A percentile compares a stretch with the other conserved stretches of the same genome.
Evolutionary conservation across 2,329 filamentous ascomycete genomes (phyloP).

Genomic region (Arthrinium puccinioides): DNA sequence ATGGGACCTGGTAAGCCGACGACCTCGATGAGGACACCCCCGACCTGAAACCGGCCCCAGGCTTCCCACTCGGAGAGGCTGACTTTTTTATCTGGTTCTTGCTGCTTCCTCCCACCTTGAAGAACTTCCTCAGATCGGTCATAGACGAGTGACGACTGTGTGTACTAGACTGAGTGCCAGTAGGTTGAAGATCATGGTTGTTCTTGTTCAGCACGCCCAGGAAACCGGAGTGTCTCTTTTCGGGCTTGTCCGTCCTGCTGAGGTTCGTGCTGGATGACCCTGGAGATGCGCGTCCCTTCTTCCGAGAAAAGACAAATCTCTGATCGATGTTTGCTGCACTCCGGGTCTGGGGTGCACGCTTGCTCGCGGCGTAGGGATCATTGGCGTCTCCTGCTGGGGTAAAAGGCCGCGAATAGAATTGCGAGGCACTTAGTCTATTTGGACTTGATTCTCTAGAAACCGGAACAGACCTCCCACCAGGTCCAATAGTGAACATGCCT

Average conservation of each 20-base stretch:
- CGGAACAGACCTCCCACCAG: conserved; percentile 40
- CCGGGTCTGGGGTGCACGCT: conserved; percentile 62
- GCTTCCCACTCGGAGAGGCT: conserved; percentile 54
- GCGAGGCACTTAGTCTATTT: conserved; percentile 47
- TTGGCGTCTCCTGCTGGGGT: conserved; percentile 74
- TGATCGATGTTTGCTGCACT: conserved; percentile 62
- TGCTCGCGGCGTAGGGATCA: conserved; percentile 81
- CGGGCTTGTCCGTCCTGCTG: conserved; percentile 34
- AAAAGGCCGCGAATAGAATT: conserved; percentile 65
- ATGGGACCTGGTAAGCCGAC: conserved; percentile 63
- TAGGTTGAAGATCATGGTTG: conserved; percentile 32
- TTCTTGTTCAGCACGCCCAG: conserved; percentile 30
- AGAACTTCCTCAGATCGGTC: conserved; percentile 94
- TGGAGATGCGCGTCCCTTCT: conserved; percentile 59
- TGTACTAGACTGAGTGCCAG: conserved; percentile 40
- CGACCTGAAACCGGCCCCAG: conserved; percentile 44
- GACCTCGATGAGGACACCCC: conserved; percentile 40
- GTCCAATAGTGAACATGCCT: conserved; percentile 45
- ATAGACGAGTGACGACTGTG: conserved; percentile 69
- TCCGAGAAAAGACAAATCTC: conserved; percentile 75
- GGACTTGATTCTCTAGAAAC: conserved; percentile 58
- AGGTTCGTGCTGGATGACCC: conserved; percentile 43
- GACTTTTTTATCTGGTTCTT: conserved; percentile 58
- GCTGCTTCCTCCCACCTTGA: conserved; percentile 66
- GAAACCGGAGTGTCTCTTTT: conserved; percentile 45